Evolutionary conservation across 75 land plant genomes (phyloP).

Genomic region (Gnetum montanum): DNA sequence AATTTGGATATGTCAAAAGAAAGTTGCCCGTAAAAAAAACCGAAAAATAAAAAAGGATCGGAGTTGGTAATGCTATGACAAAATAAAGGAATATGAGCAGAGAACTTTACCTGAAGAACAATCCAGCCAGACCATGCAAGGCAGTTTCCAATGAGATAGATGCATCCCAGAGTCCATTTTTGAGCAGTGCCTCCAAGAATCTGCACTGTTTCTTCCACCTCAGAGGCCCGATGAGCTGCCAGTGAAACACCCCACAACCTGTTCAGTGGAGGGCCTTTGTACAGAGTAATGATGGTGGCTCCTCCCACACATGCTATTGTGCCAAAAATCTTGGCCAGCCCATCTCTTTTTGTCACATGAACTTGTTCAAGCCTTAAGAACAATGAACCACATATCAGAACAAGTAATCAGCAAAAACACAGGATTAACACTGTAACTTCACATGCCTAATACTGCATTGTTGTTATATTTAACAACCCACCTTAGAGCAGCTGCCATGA

Average conservation of each 20-base stretch:
- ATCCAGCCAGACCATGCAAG: constrained; percentile 70
- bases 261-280: constrained; percentile 61
- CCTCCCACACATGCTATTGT: constrained; percentile 63
- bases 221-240: not conserved
- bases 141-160: constrained; percentile 54
- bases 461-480: too few relatives aligned
- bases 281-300: constrained; percentile 62
- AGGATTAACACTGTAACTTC: too few relatives aligned
- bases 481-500: constrained; percentile 70
- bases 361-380: constrained; percentile 55
- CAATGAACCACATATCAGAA: too few relatives aligned
- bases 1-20: too few relatives aligned
- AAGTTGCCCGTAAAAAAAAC: too few relatives aligned
- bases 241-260: not conserved
- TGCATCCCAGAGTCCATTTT: constrained; percentile 62
- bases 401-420: not conserved
- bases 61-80: too few relatives aligned
- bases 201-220: not conserved
- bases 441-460: too few relatives aligned
- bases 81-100: too few relatives aligned
- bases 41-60: too few relatives aligned
- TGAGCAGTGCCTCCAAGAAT: constrained; percentile 6
- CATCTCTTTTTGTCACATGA: constrained; percentile 37
- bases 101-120: constrained; percentile 74
- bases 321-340: constrained; percentile 65